These are phyloP conservation scores for Aspergillus hiratsukae DNA, from an alignment of 2,329 filamentous ascomycete genomes.

Conservation along the genomic window DNA sequence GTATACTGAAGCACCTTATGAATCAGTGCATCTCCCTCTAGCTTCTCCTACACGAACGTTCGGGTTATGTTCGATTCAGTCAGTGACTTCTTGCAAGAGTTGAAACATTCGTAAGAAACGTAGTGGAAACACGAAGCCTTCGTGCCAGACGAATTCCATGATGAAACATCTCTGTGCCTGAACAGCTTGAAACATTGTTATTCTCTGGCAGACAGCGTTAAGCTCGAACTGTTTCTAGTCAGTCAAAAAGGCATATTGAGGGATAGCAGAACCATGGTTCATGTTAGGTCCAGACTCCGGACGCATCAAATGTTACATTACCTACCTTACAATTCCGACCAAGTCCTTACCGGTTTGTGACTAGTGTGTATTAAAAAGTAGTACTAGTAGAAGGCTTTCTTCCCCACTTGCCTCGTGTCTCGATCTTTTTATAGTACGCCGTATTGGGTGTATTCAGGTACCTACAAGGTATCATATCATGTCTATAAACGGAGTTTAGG, in stretches of 20 bases:
- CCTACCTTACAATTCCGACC: too few relatives aligned
- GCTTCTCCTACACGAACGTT: too few relatives aligned
- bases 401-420: not conserved
- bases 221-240: not conserved
- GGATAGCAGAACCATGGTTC: not conserved
- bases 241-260: too few relatives aligned
- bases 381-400: not conserved
- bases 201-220: too few relatives aligned
- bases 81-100: not conserved
- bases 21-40: too few relatives aligned
- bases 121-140: too few relatives aligned
- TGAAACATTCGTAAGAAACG: not conserved
- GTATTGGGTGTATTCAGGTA: not conserved
- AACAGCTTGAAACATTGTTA: not conserved
- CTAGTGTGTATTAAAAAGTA: not conserved
- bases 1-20: too few relatives aligned
- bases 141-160: too few relatives aligned
- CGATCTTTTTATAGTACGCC: not conserved
- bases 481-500: not conserved
- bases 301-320: not conserved
- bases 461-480: not conserved
- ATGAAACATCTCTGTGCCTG: too few relatives aligned
- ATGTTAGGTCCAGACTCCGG: too few relatives aligned
- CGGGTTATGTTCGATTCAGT: too few relatives aligned
- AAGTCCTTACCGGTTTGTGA: not conserved